A percentile compares a stretch with the other conserved stretches of the same genome.
phyloP scores from a whole-genome alignment of 164 flowering plant species.

The Magnolia officinalis region DNA sequence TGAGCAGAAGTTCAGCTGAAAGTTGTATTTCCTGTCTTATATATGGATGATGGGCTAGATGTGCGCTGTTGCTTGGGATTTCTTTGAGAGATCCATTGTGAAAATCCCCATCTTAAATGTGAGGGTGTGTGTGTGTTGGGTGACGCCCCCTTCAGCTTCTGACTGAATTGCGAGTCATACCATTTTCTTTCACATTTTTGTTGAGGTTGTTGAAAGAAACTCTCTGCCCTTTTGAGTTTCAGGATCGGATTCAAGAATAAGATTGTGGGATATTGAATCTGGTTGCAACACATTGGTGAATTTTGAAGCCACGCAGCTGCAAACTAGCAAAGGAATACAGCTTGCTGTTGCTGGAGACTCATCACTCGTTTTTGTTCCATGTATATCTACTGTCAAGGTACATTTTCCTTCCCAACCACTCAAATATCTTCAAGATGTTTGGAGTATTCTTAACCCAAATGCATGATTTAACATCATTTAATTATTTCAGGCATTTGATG shows the following conservation, averaged over 20 bases:
- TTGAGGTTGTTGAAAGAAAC: background rate
- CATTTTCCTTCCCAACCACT: background rate
- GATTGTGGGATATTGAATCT: conserved; percentile 88
- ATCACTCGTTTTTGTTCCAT: conserved; percentile 83
- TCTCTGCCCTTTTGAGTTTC: conserved; percentile 13
- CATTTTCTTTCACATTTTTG: conserved; percentile 1
- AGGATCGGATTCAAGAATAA: conserved; percentile 94
- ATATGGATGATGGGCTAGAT: no score
- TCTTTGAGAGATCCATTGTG: no score
- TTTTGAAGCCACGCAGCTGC: conserved; percentile 67
- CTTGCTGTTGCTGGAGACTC: conserved; percentile 66
- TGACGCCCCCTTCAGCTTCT: no score
- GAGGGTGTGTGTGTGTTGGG: no score
- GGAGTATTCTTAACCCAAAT: background rate
- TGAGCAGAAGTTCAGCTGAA: no score
- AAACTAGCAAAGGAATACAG: conserved; percentile 65
- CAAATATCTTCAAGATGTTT: background rate
- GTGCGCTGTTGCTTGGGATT: no score
- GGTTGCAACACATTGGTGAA: conserved; percentile 90
- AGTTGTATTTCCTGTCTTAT: no score
- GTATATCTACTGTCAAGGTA: conserved; percentile 83
- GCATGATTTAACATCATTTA: background rate
- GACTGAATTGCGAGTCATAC: no score
- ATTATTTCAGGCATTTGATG: conserved; percentile 64
- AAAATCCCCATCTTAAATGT: no score